phyloP scores from a whole-genome alignment of 257 asterid species.

The Nicotiana undulata region DNA sequence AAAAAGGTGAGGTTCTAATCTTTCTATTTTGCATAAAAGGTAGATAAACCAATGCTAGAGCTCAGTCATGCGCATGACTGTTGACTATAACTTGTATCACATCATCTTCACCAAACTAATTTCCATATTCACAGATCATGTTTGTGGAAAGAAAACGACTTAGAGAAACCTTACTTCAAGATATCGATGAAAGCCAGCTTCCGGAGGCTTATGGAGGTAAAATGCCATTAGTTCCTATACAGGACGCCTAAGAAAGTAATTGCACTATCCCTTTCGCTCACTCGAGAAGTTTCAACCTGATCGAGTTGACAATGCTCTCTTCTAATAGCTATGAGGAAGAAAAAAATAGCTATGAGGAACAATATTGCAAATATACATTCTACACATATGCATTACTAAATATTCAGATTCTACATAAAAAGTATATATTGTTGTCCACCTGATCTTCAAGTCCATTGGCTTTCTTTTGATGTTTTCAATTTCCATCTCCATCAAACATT shows the following conservation, averaged over 20 bases:
- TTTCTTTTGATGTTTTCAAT: background rate
- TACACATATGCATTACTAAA: background rate
- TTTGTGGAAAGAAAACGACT: slow-evolving; percentile 60
- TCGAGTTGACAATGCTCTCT: background rate
- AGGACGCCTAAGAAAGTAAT: slow-evolving; percentile 26
- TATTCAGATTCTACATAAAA: background rate
- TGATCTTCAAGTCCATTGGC: background rate
- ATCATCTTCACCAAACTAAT: background rate
- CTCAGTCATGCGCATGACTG: background rate
- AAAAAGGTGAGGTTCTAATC: slow-evolving; percentile 41
- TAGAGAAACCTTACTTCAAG: slow-evolving; percentile 44
- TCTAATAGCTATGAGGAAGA: background rate
- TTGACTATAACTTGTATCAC: background rate
- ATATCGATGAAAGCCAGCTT: slow-evolving; percentile 68
- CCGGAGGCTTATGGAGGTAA: slow-evolving; percentile 80
- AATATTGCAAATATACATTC: background rate
- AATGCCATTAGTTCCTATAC: slow-evolving; percentile 62
- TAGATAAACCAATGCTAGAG: background rate
- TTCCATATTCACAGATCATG: slow-evolving; percentile 31
- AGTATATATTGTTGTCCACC: background rate
- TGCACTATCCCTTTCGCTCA: background rate
- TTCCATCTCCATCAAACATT: background rate
- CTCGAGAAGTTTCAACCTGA: background rate
- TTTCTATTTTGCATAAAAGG: background rate
- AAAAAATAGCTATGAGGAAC: background rate